Percentiles rank a stretch among this genome's conserved stretches.
phyloP scores from a whole-genome alignment of 192 early-diverging fungal species.

The Powellomyces hirtus region DNA sequence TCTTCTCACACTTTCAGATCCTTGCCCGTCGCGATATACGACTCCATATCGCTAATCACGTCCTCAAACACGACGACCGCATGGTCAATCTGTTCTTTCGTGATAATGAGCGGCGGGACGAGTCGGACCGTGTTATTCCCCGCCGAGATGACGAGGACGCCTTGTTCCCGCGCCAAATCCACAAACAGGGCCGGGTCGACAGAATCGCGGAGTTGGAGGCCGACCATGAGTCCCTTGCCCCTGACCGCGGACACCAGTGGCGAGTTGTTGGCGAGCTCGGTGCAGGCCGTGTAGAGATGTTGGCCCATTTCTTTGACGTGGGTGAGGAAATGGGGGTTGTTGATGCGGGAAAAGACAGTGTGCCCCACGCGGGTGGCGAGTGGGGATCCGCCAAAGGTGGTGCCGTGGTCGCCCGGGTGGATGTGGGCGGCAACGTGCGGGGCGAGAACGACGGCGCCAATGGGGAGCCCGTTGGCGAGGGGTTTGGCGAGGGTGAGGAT shows the following conservation, averaged over 20 bases:
- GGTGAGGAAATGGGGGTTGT: conserved; percentile 66
- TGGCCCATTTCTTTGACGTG: conserved; percentile 65
- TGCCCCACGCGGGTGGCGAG: conserved; percentile 84
- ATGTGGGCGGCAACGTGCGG: conserved; percentile 77
- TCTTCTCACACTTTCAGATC: no score
- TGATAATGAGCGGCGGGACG: conserved; percentile 84
- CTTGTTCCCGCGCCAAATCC: conserved; percentile 73
- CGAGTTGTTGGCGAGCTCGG: conserved; percentile 43
- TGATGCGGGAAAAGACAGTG: conserved; percentile 70
- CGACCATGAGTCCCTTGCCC: conserved; percentile 83
- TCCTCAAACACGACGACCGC: conserved; percentile 73
- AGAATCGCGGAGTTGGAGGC: conserved; percentile 59
- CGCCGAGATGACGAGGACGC: conserved; percentile 85
- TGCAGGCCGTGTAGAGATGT: conserved; percentile 48
- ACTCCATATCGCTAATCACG: conserved; percentile 42
- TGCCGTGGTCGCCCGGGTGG: conserved; percentile 92
- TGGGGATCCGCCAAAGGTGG: conserved; percentile 96
- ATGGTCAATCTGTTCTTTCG: conserved; percentile 71
- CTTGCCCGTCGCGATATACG: conserved; percentile 21
- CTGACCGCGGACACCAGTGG: conserved; percentile 72
- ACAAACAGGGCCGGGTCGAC: conserved; percentile 55
- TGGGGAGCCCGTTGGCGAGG: conserved; percentile 93
- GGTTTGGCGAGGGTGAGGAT: conserved; percentile 96
- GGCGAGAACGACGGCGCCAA: conserved; percentile 86
- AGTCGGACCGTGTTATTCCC: conserved; percentile 88